Evolutionary conservation across 768 basidiomycete genomes (phyloP), one percentile per base, ranked within the genome.

Genomic region (Goffeauzyma gilvescens): DNA sequence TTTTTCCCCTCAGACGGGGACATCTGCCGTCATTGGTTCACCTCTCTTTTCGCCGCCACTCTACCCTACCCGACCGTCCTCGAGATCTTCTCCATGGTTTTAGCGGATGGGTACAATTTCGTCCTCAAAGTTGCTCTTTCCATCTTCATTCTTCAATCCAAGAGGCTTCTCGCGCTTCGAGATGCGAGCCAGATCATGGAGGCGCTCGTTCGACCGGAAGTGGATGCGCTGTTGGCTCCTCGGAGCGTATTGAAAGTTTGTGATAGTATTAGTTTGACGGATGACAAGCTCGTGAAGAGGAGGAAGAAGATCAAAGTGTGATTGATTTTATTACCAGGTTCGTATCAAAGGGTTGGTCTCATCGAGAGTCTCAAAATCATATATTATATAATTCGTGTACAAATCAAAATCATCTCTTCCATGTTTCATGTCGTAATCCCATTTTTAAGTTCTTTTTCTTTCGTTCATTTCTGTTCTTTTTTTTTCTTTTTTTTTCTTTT

Each of bases 41-140:
- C 37, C 17, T 10, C 17, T 12, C 13, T 38, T 10, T 38, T 20
- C 22, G 37, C 37, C 10, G 18, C 20, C 10, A 24, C 7, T 24
- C 37, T 38, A 6, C 37, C 37, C 7, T 38, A 38, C 24, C 37
- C 37, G 18, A 38, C 37, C 13, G 37, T 38, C 9, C 22, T 38
- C 7, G 18, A 23, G 9, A 17, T 24, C 8, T 38, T 38, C 17
- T 17, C 20, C 37, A 10, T 38, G 22, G 22, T 38, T 23, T 21
- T 38, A 17, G 37, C 37, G 6, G 37, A 38, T 10, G 37, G 22
- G 12, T 23, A 17, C 7, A 38, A 12, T 17, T 38, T 8, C 10
- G 6, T 38, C 7, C 8, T 38, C 8, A 17, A 23, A 6, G 12
- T 18, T 23, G 13, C 17, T 24, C 10, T 38, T 10, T 17, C 37